Conservation (phyloP, 345 rosid species). For the Salix koriyanagi region DNA sequence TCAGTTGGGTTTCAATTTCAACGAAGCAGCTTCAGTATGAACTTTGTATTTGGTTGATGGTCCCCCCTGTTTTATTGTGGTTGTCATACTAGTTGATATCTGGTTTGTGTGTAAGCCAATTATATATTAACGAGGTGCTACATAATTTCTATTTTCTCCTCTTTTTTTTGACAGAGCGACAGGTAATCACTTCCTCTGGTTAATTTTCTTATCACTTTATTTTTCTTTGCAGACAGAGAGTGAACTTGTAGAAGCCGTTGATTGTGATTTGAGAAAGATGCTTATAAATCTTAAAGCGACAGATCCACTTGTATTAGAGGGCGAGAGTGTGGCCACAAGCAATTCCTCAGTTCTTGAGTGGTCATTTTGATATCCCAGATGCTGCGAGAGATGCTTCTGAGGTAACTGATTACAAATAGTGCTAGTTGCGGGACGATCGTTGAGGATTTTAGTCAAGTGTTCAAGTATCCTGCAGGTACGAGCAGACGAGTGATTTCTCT, state of each 20-base stretch:
- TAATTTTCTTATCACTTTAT: background rate
- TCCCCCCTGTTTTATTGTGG: background rate
- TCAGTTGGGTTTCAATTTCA: background rate
- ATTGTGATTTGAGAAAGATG: slow-evolving; percentile 87
- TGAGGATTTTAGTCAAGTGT: background rate
- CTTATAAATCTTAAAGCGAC: slow-evolving; percentile 66
- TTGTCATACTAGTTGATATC: background rate
- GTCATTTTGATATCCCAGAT: slow-evolving; percentile 71
- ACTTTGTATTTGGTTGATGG: background rate
- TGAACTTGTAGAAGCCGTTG: slow-evolving; percentile 81
- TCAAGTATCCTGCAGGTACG: background rate
- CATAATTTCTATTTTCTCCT: background rate
- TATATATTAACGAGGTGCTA: background rate
- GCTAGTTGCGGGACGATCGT: background rate
- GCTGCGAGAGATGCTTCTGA: slow-evolving; percentile 43
- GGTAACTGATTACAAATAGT: slow-evolving; percentile 52
- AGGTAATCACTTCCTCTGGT: background rate
- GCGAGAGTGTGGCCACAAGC: slow-evolving; percentile 90
- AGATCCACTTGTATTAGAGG: slow-evolving; percentile 65
- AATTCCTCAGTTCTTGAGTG: slow-evolving; percentile 87
- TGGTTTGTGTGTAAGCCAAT: background rate
- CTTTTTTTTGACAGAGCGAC: background rate
- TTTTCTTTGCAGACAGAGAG: slow-evolving; percentile 42
- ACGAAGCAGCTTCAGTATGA: background rate
- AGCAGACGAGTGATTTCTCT: background rate